Evolutionary conservation across 2,329 filamentous ascomycete genomes (phyloP).

Genomic region (Aspergillus viridinutans): DNA sequence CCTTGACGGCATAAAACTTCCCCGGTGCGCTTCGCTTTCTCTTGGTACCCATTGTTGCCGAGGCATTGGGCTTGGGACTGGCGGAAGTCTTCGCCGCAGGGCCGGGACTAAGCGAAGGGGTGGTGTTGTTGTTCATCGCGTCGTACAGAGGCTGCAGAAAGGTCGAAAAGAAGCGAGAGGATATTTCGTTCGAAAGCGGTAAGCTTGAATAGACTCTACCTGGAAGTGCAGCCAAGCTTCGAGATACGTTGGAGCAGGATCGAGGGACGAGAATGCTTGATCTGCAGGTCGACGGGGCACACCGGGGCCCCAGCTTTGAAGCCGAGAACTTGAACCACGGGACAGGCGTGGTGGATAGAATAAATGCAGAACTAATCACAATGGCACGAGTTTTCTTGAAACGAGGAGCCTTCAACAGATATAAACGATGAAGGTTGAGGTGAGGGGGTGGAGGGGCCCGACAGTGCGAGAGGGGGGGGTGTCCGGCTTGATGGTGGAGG

Average conservation of each 20-base stretch:
- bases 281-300: constrained; percentile 23
- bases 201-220: constrained; percentile 2
- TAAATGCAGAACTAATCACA: background rate
- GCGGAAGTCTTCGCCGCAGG: constrained; percentile 25
- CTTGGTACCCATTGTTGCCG: constrained; percentile 47
- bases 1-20: constrained; percentile 63
- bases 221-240: constrained; percentile 11
- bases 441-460: background rate
- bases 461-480: background rate
- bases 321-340: constrained; percentile 16
- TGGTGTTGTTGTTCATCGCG: constrained; percentile 29
- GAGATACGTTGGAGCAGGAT: constrained; percentile 8
- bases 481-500: background rate
- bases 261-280: constrained; percentile 16
- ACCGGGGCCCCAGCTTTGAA: constrained; percentile 24
- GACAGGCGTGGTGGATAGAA: constrained; percentile 6
- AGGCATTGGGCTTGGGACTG: constrained; percentile 20
- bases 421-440: background rate
- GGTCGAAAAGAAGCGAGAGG: background rate
- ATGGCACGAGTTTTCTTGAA: background rate
- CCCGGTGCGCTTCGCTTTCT: constrained; percentile 50
- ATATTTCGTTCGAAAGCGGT: background rate
- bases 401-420: background rate
- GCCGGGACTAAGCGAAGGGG: constrained; percentile 33
- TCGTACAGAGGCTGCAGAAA: background rate